Conservation (phyloP, 345 rosid genomes). For the Eucalyptus shirleyi region DNA sequence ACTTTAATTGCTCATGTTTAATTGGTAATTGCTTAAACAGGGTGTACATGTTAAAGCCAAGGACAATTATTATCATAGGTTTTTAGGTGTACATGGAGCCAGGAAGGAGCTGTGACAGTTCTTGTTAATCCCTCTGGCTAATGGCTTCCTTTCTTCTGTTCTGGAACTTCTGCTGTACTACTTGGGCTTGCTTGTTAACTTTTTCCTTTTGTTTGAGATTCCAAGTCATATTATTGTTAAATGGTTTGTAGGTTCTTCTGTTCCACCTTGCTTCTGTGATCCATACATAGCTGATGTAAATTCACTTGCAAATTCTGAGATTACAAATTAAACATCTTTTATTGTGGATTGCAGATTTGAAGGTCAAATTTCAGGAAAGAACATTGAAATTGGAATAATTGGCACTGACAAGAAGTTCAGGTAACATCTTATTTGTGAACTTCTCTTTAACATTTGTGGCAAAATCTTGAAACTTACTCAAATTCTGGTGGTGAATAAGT, state of each 20-base stretch:
- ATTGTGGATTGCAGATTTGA: conserved; percentile 52
- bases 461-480: neutral
- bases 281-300: neutral
- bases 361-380: conserved; percentile 81
- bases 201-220: neutral
- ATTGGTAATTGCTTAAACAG: neutral
- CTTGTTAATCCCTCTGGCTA: neutral
- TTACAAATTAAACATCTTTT: neutral
- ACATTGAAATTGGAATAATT: conserved; percentile 82
- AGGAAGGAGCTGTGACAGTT: neutral
- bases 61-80: neutral
- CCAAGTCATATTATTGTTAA: neutral
- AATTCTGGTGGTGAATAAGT: neutral
- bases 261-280: neutral
- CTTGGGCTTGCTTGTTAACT: neutral
- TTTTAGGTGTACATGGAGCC: neutral
- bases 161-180: neutral
- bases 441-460: neutral
- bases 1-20: neutral
- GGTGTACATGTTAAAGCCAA: neutral
- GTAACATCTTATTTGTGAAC: conserved; percentile 3
- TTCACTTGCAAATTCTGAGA: neutral
- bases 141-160: neutral
- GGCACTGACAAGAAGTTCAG: conserved; percentile 72
- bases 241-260: neutral